Evolutionary conservation across 1,139 yeast species (phyloP), one percentile per base, ranked within the genome.

Genomic region (Nadsonia starkeyi-henricii): DNA sequence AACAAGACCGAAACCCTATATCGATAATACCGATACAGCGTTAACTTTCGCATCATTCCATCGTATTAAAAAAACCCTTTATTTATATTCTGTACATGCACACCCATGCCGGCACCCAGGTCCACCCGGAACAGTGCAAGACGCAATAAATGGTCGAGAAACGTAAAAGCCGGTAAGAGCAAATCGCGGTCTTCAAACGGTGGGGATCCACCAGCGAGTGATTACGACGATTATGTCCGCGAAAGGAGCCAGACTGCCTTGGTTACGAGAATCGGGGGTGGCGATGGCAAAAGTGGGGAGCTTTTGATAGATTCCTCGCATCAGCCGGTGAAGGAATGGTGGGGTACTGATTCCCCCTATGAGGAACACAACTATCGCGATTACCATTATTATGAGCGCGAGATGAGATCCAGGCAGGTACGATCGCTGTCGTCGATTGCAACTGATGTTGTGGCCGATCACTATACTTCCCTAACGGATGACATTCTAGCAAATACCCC

Each of bases 401-500:
- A 18, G 36, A 17, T 26, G 21, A 20, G 41, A 21, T 33, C 13
- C 18, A 30, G 19, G 20, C 45, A 51, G 2, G 49, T 43, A 19
- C 42, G 41, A 17, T 26, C 52, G 17, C 45, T 53, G 9, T 42
- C 41, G 28, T n/a, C n/a, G 7, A 30, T 53, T 18, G 49, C 53
- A 18, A 52, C 53, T 1, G 44, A 43, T 21, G 42, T 41, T 8
- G 45, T 56, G 30, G 57, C 53, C 1, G 36, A 36, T 2, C 46
- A 51, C 39, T 33, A 46, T 18, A 47, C 48, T 17, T 44, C 36
- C 18, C 33, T 57, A 30, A 52, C 50, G 15, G 43, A 30, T 20
- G 44, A 43, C 13, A 47, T 51, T 39, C 47, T 57, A 23, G 26
- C 42, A 9, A 17, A 37, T 2, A 51, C 52, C n/a, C 43, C 53